Evolutionary conservation across 2,329 filamentous ascomycete species (phyloP).

Genomic region (Amphichorda felina): DNA sequence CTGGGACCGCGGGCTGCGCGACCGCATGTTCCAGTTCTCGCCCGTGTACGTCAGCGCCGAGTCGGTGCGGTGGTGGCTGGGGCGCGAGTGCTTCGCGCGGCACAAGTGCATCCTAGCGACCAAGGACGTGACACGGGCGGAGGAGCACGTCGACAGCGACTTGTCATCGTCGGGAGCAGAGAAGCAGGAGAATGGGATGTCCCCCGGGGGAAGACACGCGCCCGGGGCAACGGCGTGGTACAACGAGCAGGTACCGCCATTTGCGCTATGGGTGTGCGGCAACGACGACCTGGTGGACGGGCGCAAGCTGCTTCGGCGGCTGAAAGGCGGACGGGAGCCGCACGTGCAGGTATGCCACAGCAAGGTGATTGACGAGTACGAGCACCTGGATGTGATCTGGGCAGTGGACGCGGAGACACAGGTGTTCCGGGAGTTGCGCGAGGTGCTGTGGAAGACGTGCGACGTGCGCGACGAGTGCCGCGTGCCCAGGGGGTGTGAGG

Average conservation of each 20-base stretch:
- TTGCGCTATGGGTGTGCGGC: constrained; percentile 82
- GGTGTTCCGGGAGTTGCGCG: constrained; percentile 68
- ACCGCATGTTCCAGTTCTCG: constrained; percentile 84
- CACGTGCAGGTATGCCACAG: constrained; percentile 69
- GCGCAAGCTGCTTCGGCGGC: constrained; percentile 56
- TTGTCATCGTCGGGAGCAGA: constrained; percentile 1
- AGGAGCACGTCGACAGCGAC: constrained; percentile 43
- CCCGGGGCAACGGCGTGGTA: constrained; percentile 65
- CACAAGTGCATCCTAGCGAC: constrained; percentile 84
- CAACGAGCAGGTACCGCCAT: constrained; percentile 62
- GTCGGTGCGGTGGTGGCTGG: constrained; percentile 93
- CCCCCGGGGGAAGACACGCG: constrained; percentile 3
- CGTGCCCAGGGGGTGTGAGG: constrained; percentile 52
- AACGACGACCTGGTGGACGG: constrained; percentile 81
- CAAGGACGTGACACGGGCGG: constrained; percentile 51
- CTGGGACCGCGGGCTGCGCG: constrained; percentile 70
- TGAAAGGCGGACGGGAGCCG: constrained; percentile 69
- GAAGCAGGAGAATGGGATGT: constrained; percentile 6
- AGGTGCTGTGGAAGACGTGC: constrained; percentile 76
- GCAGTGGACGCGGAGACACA: constrained; percentile 78
- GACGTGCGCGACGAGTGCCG: constrained; percentile 42
- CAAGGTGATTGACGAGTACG: constrained; percentile 76
- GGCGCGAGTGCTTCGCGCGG: constrained; percentile 63
- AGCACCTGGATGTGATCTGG: constrained; percentile 93
- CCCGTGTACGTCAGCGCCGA: constrained; percentile 85